Percentiles rank a stretch among this genome's conserved stretches.
phyloP scores from a whole-genome alignment of 2,329 filamentous ascomycete species.

The Cryphonectria parasitica region DNA sequence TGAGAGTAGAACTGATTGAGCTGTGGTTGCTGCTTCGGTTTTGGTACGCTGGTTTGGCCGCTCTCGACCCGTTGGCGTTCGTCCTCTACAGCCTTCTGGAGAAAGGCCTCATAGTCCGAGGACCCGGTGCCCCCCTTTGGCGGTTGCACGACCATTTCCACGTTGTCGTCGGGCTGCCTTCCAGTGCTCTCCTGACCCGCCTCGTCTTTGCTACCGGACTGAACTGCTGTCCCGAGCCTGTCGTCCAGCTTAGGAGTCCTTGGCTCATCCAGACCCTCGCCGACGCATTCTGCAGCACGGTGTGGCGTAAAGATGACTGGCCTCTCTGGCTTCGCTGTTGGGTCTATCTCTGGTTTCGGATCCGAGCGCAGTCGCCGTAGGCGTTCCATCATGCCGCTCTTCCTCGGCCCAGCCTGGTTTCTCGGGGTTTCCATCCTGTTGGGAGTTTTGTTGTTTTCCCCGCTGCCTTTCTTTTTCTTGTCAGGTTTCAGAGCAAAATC shows the following conservation, averaged over 20 bases:
- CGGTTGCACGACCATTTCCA: not conserved
- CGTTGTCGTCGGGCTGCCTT: not conserved
- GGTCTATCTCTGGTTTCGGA: not conserved
- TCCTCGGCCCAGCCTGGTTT: conserved; percentile 5
- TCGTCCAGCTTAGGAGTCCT: conserved; percentile 13
- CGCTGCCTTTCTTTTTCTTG: not conserved
- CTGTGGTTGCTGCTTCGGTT: conserved; percentile 7
- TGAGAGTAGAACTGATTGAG: conserved; percentile 28
- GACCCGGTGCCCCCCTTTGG: not conserved
- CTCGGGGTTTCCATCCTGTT: conserved; percentile 1
- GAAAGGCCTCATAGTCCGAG: conserved; percentile 25
- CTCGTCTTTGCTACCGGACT: not conserved
- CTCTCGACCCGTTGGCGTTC: conserved; percentile 16
- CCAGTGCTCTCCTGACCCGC: not conserved
- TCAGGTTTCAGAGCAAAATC: not conserved
- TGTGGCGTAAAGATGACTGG: not conserved
- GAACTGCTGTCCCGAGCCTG: conserved; percentile 17
- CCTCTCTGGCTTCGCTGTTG: conserved; percentile 3
- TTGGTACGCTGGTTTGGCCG: not conserved
- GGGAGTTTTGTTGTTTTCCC: not conserved
- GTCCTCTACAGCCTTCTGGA: conserved; percentile 20
- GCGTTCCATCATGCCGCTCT: conserved; percentile 27
- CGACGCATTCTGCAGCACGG: not conserved
- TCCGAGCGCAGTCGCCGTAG: conserved; percentile 21
- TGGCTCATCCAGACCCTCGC: not conserved